Base-by-base conservation (phyloP, 2,329 filamentous ascomycete genomes). In the Dactylellina leptospora region DNA sequence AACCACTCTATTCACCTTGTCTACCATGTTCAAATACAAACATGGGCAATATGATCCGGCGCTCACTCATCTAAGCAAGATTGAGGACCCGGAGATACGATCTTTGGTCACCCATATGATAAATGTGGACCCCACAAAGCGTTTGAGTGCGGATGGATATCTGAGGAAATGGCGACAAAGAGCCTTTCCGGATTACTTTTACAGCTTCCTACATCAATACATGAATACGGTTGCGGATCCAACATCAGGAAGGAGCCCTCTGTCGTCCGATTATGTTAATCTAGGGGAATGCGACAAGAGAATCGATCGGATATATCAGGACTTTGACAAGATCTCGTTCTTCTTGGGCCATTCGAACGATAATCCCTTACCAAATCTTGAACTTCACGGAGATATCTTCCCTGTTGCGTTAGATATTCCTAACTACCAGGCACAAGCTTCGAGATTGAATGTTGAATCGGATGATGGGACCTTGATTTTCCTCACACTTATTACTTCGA, bases 271-370 rank as follows among this genome's bases (percentile, higher is more conserved):
- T n/a, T 51, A 68, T 51, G 63, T 74, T 11, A 75, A 76, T 44
- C 48, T 74, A 10, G 86, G 89, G 0, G 92, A 97, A 79, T 88
- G 92, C 0, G 95, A 99, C 79, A 92, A 97, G 75, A 87, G 95
- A 42, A 97, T 99, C 77, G 92, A 97, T 77, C 87, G 92, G 44
- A 89, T 99, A 0, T 97, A 90, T 78, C 87, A 90, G 76, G 95
- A 99, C 78, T 97, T 97, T 80, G 95, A 99, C 79, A 99, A 97
- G 79, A 96, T 99, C 56, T 92, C 93, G 0, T 96, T 96, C 78
- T 96, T 96, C 66, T 84, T 99, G 1, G 93, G 91, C 11, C 92
- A 92, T 72, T 42, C 53, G 5, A 85, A 86, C 25, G 83, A 87
- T 44, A 83, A 83, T 40, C 80, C 81, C 47, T 77, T 80, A 28